Evolutionary conservation across 2,329 filamentous ascomycete species (phyloP), one percentile per base, ranked within the genome.

Genomic region (Colletotrichum neosansevieriae): DNA sequence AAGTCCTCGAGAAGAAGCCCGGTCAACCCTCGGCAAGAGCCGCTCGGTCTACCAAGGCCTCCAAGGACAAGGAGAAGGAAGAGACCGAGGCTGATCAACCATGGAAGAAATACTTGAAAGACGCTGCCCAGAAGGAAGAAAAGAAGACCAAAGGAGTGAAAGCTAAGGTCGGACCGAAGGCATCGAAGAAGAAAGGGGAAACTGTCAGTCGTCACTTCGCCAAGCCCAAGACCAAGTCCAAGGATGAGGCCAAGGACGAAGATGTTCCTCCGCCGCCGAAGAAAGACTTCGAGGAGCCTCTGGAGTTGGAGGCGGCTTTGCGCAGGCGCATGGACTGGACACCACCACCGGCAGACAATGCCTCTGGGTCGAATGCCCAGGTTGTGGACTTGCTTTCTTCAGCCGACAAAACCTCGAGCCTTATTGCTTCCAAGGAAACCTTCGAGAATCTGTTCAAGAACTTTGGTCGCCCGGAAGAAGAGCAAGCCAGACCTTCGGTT

Each of bases 291-390:
- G 61, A 75, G n/a, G 79, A 80, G 56, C 74, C 79, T 0, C 72
- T 82, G 3, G 73, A 77, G 19, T 67, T 84, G 9, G 84, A 86
- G 58, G 77, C 76, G 51, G 91, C 91, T 7, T 76, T 86, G 29
- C 81, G 79, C 51, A 83, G 91, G 67, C 84, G 88, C 68, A 74
- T 79, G 13, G 84, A 90, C 66, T 94, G 92, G 92, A 94, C 92
- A 1, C 92, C 91, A 2, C 85, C 88, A 4, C 83, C 81, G 53
- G 75, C 81, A 38, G 82, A 81, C 47, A 72, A 71, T 1, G 73
- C 70, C 44, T 71, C 76, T 3, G 75, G 75, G 13, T 76, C 77
- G 0, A 77, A 76, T 6, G 76, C 78, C 0, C 72, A 77, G 38
- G 58, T 73, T 6, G 70, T 72, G 15, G 80, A 80, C 51, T 56